Conservation (phyloP, 805 yeast species). For the Groenewaldozyma tartarivorans region DNA sequence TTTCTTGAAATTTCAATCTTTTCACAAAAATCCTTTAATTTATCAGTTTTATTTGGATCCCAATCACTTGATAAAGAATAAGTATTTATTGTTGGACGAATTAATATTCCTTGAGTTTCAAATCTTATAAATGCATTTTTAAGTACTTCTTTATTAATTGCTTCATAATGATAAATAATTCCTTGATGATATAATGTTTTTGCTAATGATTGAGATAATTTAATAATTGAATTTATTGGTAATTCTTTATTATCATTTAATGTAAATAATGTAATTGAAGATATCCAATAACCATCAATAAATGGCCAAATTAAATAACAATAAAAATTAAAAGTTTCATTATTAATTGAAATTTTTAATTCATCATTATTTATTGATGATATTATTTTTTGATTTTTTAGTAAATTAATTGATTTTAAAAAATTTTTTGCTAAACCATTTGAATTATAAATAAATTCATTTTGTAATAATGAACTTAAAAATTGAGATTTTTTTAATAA, state of each 20-base stretch:
- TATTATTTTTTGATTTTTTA: constrained; percentile 25
- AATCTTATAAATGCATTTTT: constrained; percentile 28
- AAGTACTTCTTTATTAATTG: constrained; percentile 32
- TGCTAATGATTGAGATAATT: constrained; percentile 30
- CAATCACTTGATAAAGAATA: constrained; percentile 21
- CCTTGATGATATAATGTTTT: constrained; percentile 36
- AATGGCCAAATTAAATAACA: constrained; percentile 36
- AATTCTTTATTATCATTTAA: constrained; percentile 21
- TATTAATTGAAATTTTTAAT: constrained; percentile 17
- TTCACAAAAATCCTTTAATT: constrained; percentile 24
- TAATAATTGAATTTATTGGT: constrained; percentile 24
- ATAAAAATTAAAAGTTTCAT: constrained; percentile 31
- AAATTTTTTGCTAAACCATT: constrained; percentile 29
- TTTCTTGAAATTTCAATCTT: constrained; percentile 28
- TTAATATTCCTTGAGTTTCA: constrained; percentile 26
- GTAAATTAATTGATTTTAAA: constrained; percentile 21
- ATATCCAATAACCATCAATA: constrained; percentile 35
- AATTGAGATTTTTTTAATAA: constrained; percentile 25
- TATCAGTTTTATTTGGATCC: constrained; percentile 18
- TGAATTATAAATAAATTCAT: constrained; percentile 32
- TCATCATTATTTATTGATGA: constrained; percentile 14
- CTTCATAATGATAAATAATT: constrained; percentile 31
- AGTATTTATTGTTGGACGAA: constrained; percentile 14
- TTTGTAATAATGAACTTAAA: constrained; percentile 28
- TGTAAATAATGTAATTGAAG: constrained; percentile 27